Evolutionary conservation across 768 basidiomycete genomes (phyloP).

Genomic region (Hericium alpestre): DNA sequence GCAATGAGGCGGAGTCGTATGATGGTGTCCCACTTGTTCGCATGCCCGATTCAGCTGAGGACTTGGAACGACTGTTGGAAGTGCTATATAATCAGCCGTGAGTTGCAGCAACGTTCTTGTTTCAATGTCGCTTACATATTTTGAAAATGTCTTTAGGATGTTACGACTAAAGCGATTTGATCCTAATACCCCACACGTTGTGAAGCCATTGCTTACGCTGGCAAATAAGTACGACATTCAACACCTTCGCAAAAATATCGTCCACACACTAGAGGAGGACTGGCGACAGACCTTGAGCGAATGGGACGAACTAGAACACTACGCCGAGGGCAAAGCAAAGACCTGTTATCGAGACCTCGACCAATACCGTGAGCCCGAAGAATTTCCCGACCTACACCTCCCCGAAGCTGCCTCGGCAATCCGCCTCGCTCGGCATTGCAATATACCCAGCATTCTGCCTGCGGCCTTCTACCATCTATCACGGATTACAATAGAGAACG

Average conservation of each 20-base stretch:
- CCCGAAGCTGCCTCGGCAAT: not conserved
- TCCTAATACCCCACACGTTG: not conserved
- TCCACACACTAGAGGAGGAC: not conserved
- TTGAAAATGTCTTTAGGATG: not conserved
- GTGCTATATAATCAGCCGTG: too few species aligned
- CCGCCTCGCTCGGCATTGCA: not conserved
- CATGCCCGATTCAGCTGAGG: not conserved
- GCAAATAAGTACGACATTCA: not conserved
- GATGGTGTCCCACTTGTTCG: not conserved
- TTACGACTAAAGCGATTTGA: not conserved
- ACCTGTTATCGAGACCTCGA: too few species aligned
- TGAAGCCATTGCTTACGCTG: not conserved
- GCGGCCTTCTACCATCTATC: not conserved
- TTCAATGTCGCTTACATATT: not conserved
- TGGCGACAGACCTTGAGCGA: not conserved
- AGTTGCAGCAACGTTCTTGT: not conserved
- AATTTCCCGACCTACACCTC: too few species aligned
- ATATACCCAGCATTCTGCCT: not conserved
- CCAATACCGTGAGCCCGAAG: too few species aligned
- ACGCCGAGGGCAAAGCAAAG: not conserved
- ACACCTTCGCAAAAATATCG: not conserved
- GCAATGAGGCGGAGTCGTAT: not conserved
- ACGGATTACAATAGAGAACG: not conserved
- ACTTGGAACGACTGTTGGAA: too few species aligned
- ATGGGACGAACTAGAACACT: not conserved